These are phyloP conservation scores for Candida vaughaniae DNA, from an alignment of 805 yeast genomes.

Conservation along the genomic window DNA sequence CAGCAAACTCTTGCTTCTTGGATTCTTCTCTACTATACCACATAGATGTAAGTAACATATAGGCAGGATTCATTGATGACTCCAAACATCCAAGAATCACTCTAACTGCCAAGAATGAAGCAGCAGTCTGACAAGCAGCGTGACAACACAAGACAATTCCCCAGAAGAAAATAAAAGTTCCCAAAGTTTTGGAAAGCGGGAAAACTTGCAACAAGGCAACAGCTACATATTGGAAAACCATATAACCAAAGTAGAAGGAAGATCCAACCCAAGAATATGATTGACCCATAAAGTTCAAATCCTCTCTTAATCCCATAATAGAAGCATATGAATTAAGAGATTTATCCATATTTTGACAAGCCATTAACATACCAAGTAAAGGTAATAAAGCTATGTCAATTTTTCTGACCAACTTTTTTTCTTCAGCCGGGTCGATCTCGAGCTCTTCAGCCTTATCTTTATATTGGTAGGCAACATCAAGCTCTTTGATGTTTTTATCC, in stretches of 20 bases:
- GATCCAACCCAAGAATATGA: slow-evolving; percentile 36
- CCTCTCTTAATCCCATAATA: slow-evolving; percentile 34
- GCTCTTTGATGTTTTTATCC: too few species aligned
- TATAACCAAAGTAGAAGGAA: slow-evolving; percentile 54
- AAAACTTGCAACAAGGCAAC: slow-evolving; percentile 48
- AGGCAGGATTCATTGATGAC: slow-evolving; percentile 24
- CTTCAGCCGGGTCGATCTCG: too few species aligned
- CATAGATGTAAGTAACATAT: slow-evolving; percentile 29
- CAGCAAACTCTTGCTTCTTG: too few species aligned
- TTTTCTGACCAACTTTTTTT: slow-evolving; percentile 5
- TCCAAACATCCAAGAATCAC: slow-evolving; percentile 46
- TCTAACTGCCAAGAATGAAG: slow-evolving; percentile 1
- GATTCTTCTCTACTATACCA: slow-evolving; percentile 25
- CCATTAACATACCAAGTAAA: slow-evolving; percentile 20
- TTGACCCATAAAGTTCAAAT: slow-evolving; percentile 21
- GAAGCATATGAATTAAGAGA: slow-evolving; percentile 35
- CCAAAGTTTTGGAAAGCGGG: slow-evolving; percentile 53
- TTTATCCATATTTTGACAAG: slow-evolving; percentile 33
- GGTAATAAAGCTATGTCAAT: slow-evolving; percentile 16
- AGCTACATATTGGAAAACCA: slow-evolving; percentile 53
- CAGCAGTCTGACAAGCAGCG: slow-evolving; percentile 29
- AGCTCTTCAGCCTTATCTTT: not conserved
- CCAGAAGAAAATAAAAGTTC: slow-evolving; percentile 56
- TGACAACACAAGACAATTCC: slow-evolving; percentile 47
- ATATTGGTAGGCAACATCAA: too few species aligned